Conservation (phyloP, 2,329 filamentous ascomycete genomes). For the Thelonectria discophora region DNA sequence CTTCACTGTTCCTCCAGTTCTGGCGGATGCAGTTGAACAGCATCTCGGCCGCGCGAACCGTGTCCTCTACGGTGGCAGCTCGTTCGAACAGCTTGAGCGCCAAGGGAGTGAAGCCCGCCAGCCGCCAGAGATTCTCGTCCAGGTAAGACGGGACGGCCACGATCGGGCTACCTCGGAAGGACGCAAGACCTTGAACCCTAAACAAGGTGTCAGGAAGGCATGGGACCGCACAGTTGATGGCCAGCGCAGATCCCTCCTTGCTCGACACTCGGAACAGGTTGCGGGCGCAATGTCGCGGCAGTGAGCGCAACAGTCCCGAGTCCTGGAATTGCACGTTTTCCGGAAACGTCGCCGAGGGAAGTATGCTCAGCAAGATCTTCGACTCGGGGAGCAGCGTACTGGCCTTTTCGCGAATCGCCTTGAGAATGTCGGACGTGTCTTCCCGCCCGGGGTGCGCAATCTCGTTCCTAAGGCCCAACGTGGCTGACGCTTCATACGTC, state of each 20-base stretch:
- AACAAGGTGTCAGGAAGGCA: conserved; percentile 90
- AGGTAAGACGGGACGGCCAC: conserved; percentile 83
- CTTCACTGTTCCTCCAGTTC: conserved; percentile 97
- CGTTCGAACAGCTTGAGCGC: conserved; percentile 85
- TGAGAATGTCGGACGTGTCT: conserved; percentile 89
- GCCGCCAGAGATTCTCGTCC: conserved; percentile 90
- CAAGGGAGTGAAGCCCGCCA: conserved; percentile 90
- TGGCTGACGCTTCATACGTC: conserved; percentile 92
- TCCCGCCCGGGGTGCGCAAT: conserved; percentile 88
- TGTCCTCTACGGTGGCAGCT: conserved; percentile 73
- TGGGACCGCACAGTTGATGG: conserved; percentile 87
- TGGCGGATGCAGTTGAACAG: conserved; percentile 86
- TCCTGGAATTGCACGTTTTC: conserved; percentile 83
- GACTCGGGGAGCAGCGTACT: conserved; percentile 82
- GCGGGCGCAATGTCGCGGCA: conserved; percentile 78
- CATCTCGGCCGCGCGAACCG: conserved; percentile 81
- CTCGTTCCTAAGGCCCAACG: conserved; percentile 90
- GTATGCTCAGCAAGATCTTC: conserved; percentile 83
- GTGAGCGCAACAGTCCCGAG: conserved; percentile 75
- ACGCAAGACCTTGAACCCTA: conserved; percentile 79
- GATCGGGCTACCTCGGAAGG: conserved; percentile 84
- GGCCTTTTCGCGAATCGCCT: conserved; percentile 86
- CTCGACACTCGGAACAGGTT: conserved; percentile 56
- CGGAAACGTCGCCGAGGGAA: conserved; percentile 81
- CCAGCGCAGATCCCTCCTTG: conserved; percentile 73